These are phyloP conservation scores for Dendrobium officinale DNA, from an alignment of 106 monocot species.

Conservation along the genomic window DNA sequence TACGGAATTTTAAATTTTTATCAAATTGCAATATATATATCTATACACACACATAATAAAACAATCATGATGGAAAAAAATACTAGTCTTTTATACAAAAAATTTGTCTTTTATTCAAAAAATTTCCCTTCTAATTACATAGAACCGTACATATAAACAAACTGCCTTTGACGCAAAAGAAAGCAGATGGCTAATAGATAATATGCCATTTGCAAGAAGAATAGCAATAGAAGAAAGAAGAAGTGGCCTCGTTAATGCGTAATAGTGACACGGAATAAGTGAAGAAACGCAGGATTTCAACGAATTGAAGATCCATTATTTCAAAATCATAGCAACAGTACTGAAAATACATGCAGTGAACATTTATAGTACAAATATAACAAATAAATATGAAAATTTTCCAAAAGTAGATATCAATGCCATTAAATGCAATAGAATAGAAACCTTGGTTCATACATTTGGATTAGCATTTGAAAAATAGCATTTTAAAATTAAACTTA, in stretches of 20 bases:
- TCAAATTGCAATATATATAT: no score
- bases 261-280: neutral
- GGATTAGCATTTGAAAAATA: neutral
- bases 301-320: neutral
- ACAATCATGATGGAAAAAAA: no score
- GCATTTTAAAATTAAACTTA: constrained; percentile 7
- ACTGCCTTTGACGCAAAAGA: no score
- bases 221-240: neutral
- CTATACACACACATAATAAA: no score
- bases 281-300: neutral
- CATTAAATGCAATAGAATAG: neutral
- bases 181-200: neutral
- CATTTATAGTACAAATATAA: neutral
- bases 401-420: neutral
- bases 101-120: no score
- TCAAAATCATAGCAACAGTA: neutral
- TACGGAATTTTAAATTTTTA: no score
- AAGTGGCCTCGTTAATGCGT: neutral
- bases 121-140: no score
- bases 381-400: neutral
- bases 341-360: neutral
- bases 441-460: neutral
- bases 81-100: no score
- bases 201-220: neutral
- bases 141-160: no score